These are phyloP conservation scores for Geotrichum reessii DNA, from an alignment of 1,139 yeast species.

Conservation along the genomic window DNA sequence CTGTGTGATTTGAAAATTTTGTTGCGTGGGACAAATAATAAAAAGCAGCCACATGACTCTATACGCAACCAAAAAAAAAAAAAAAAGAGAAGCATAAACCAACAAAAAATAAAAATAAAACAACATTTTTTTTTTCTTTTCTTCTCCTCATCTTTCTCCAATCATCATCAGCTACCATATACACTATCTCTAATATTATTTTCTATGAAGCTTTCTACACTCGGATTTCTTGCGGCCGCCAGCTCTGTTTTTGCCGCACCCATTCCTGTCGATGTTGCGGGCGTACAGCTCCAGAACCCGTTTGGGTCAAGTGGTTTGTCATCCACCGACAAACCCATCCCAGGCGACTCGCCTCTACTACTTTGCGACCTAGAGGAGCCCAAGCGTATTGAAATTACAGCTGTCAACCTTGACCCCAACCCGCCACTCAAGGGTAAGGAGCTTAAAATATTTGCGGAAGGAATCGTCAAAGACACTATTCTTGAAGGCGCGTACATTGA, in stretches of 20 bases:
- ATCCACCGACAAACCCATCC: slow-evolving; percentile 41
- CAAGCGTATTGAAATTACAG: slow-evolving; percentile 59
- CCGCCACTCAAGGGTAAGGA: slow-evolving; percentile 83
- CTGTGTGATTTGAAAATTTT: too few relatives aligned
- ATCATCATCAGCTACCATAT: background rate
- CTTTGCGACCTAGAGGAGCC: slow-evolving; percentile 62
- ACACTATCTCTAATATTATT: background rate
- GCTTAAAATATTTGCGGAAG: slow-evolving; percentile 71
- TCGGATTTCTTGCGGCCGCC: slow-evolving; percentile 10
- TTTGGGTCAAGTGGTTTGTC: slow-evolving; percentile 16
- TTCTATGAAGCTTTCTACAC: slow-evolving; percentile 9
- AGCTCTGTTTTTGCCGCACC: slow-evolving; percentile 4
- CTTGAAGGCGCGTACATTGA: slow-evolving; percentile 88
- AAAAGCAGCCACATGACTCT: too few relatives aligned
- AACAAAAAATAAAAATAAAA: too few relatives aligned
- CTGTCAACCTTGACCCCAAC: slow-evolving; percentile 64
- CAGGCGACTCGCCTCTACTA: slow-evolving; percentile 82
- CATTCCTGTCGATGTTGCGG: slow-evolving; percentile 7
- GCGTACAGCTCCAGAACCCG: slow-evolving; percentile 18
- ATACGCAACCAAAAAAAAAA: too few relatives aligned
- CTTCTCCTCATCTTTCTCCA: background rate
- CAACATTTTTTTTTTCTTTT: background rate
- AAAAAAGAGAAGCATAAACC: too few relatives aligned
- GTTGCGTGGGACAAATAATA: too few relatives aligned
- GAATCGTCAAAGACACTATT: slow-evolving; percentile 50